phyloP scores from a whole-genome alignment of 2,329 filamentous ascomycete species.

The Cercospora brassicicola region DNA sequence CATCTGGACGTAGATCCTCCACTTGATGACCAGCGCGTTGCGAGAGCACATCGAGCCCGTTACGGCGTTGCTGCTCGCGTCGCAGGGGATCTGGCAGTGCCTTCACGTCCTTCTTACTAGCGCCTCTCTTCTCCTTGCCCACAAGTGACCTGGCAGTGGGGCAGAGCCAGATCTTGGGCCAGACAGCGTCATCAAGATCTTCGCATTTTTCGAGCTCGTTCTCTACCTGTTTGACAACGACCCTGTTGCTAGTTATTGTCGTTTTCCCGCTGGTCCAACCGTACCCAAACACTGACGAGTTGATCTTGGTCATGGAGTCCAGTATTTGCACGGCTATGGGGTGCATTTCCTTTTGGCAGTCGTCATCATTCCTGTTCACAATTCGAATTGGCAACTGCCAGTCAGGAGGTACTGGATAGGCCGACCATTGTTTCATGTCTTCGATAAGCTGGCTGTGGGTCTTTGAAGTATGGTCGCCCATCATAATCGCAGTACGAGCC shows the following conservation, averaged over 20 bases:
- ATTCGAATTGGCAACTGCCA: constrained; percentile 63
- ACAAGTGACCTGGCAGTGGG: constrained; percentile 65
- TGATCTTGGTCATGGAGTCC: constrained; percentile 59
- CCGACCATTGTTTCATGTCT: constrained; percentile 49
- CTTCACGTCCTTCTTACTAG: constrained; percentile 32
- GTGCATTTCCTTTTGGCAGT: constrained; percentile 48
- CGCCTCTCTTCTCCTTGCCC: constrained; percentile 59
- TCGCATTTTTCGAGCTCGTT: constrained; percentile 56
- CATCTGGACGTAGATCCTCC: constrained; percentile 35
- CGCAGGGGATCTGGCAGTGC: constrained; percentile 35
- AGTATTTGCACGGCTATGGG: constrained; percentile 47
- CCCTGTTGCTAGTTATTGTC: constrained; percentile 70
- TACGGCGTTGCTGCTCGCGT: constrained; percentile 35
- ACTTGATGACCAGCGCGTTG: constrained; percentile 31
- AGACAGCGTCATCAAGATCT: constrained; percentile 51
- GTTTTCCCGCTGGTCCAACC: constrained; percentile 66
- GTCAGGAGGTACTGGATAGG: constrained; percentile 54
- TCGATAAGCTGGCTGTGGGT: constrained; percentile 35
- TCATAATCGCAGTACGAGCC: constrained; percentile 58
- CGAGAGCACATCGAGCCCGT: constrained; percentile 36
- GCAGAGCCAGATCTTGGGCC: constrained; percentile 65
- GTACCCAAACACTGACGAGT: constrained; percentile 69
- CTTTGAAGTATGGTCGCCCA: constrained; percentile 49
- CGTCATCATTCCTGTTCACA: constrained; percentile 48
- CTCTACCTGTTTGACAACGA: constrained; percentile 66